Evolutionary conservation across 768 basidiomycete species (phyloP), one percentile per base, ranked within the genome.

Genomic region (Auriscalpium orientale): DNA sequence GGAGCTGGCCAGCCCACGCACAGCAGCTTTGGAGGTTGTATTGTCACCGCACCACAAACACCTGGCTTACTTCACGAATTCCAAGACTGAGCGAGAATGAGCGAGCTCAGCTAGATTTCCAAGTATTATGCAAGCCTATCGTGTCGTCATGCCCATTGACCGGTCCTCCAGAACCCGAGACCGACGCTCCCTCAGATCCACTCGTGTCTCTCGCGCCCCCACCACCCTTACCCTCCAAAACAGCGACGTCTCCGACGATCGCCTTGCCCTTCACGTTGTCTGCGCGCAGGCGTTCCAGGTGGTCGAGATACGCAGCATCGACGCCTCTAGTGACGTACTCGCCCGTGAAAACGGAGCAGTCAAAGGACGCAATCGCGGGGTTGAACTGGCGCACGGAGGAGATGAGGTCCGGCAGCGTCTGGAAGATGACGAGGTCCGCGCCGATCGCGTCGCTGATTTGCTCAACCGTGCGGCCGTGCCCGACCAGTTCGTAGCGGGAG

Each of bases 391-490:
- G 78, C 58, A 98, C 95, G 18, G 92, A 91, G 21, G 83, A 70
- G 56, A 95, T 76, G 58, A 99, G 83, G 70, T 98, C 94, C 1
- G 83, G 77, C 0, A 99, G 81, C 13, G 89, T 91, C 71, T 99
- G 97, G 78, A 89, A 99, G 67, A 99, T 89, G 69, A 94, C 89
- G 40, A 95, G 80, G 72, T 99, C 97, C 10, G 95, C 97, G 84
- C 4, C 55, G 93, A 99, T 68, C 90, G 95, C 52, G 83, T 98
- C 71, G 90, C 91, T 67, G 91, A 98, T 50, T 95, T 98, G 71
- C 80, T 95, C 56, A 86, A 89, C 67, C 84, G 97, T 46, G 95
- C 98, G 95, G 89, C 95, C 2, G 97, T 99, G 97, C 91, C 95
- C 59, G 93, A 98, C 69, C 82, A 87, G 15, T 81, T 99, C 53